phyloP scores from a whole-genome alignment of 306 rosid species.

The Glycine latifolia region DNA sequence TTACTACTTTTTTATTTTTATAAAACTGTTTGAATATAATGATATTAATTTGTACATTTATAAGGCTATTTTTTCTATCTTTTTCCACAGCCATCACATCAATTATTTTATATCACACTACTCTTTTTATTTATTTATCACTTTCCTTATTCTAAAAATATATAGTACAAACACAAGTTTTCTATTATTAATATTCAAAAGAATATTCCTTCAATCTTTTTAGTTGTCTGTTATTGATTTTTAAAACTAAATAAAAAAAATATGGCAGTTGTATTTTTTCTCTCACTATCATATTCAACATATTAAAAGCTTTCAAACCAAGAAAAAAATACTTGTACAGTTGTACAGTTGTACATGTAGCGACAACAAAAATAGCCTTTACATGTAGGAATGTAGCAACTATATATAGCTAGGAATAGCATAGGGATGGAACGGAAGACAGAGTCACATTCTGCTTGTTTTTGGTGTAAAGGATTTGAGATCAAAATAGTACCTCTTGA shows the following conservation, averaged over 20 bases:
- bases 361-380: conserved; percentile 29
- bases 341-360: not conserved
- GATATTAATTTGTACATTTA: too few species aligned
- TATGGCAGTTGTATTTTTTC: not conserved
- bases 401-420: not conserved
- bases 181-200: too few species aligned
- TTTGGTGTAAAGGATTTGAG: conserved; percentile 20
- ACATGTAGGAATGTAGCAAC: not conserved
- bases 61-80: too few species aligned
- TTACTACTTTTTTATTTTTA: too few species aligned
- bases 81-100: too few species aligned
- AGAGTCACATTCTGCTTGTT: conserved; percentile 16
- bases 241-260: not conserved
- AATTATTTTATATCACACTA: too few species aligned
- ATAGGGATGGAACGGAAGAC: conserved; percentile 35
- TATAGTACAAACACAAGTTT: too few species aligned
- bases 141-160: too few species aligned
- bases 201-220: too few species aligned
- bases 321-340: not conserved
- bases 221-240: not conserved
- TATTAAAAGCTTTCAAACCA: not conserved
- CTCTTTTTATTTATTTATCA: too few species aligned
- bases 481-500: conserved; percentile 23
- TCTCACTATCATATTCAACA: not conserved
- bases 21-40: too few species aligned